A percentile compares a stretch with the other conserved stretches of the same genome.
Conservation (phyloP, 1,284 basidiomycete species). For the Ganoderma meredithae region DNA sequence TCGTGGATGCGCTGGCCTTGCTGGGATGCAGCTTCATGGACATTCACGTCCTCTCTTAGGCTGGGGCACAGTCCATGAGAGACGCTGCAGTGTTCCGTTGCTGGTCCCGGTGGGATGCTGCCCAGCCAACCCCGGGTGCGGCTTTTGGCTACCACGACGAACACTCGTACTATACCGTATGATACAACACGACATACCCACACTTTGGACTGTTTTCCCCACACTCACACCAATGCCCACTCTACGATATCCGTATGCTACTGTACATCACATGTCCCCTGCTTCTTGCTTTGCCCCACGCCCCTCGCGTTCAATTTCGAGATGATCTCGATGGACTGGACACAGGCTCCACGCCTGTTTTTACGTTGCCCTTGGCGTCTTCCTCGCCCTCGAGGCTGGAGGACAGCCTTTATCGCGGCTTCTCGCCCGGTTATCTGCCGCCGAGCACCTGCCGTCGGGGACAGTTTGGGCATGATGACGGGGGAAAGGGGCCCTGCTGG, state of each 20-base stretch:
- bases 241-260: neutral
- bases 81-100: neutral
- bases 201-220: too few species aligned
- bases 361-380: neutral
- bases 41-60: neutral
- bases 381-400: neutral
- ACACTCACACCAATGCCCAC: neutral
- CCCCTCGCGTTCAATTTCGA: neutral
- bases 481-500: neutral
- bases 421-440: constrained; percentile 18
- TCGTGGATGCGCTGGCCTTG: neutral
- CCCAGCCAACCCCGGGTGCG: neutral
- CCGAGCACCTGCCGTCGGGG: neutral
- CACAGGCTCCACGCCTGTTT: neutral
- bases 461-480: neutral
- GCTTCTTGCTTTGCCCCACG: neutral
- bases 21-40: neutral
- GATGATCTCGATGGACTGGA: neutral
- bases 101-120: neutral
- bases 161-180: neutral
- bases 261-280: neutral
- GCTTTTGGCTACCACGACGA: neutral
- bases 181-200: too few species aligned
- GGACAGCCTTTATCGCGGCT: constrained; percentile 6
- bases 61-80: neutral